phyloP scores from a whole-genome alignment of 768 basidiomycete genomes.

The Gloeostereum incarnatum region DNA sequence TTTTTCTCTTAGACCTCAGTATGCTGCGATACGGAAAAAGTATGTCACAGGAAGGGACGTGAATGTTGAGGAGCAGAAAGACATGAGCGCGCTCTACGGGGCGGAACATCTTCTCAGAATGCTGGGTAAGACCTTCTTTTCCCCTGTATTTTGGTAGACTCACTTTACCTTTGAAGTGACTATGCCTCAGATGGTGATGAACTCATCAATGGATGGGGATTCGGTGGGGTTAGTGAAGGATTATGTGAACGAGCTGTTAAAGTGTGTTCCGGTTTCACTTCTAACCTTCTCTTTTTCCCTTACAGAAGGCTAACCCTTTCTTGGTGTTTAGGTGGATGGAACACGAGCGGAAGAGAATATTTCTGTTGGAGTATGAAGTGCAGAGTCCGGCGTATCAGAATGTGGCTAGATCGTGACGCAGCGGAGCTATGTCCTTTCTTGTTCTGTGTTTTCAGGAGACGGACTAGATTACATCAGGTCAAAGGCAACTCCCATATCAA shows the following conservation, averaged over 20 bases:
- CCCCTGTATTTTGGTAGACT: slow-evolving; percentile 2
- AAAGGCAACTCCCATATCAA: too few relatives aligned
- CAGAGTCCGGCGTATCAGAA: slow-evolving; percentile 77
- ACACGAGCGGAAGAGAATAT: slow-evolving; percentile 61
- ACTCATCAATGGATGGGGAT: slow-evolving; percentile 85
- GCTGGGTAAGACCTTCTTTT: slow-evolving; percentile 53
- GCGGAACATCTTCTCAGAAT: slow-evolving; percentile 90
- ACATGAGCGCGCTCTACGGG: slow-evolving; percentile 88
- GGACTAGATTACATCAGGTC: too few relatives aligned
- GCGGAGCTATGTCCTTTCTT: too few relatives aligned
- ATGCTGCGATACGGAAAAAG: slow-evolving; percentile 64
- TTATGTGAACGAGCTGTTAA: slow-evolving; percentile 82
- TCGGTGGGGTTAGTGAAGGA: slow-evolving; percentile 77
- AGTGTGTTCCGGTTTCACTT: slow-evolving; percentile 35
- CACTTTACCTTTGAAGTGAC: slow-evolving; percentile 48
- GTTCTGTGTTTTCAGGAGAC: too few relatives aligned
- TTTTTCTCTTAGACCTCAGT: too few relatives aligned
- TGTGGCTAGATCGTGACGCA: slow-evolving; percentile 67
- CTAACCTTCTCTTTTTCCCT: background rate
- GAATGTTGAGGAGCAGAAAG: slow-evolving; percentile 58
- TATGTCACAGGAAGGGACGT: slow-evolving; percentile 72
- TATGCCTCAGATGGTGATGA: slow-evolving; percentile 83
- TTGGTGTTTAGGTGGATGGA: slow-evolving; percentile 73
- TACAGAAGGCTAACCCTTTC: background rate
- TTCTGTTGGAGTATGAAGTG: slow-evolving; percentile 71